Conservation (phyloP, 257 asterid genomes). For the Leptodermis oblonga region DNA sequence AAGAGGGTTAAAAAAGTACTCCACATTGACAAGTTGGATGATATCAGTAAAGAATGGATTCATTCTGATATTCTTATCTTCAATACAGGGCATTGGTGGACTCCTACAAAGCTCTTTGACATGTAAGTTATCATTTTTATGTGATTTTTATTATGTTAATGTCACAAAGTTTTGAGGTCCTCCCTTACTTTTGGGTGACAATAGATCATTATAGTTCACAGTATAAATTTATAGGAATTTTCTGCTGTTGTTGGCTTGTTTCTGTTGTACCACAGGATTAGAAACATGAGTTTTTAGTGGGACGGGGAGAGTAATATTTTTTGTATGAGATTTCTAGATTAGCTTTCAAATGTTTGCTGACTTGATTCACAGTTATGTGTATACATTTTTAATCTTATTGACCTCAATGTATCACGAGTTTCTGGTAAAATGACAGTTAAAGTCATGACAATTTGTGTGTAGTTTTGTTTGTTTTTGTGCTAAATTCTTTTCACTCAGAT, state of each 20-base stretch:
- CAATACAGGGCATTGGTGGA: constrained; percentile 98
- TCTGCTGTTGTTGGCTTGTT: neutral
- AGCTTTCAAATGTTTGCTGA: neutral
- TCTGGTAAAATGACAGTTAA: neutral
- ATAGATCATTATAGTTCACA: neutral
- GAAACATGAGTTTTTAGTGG: too few relatives aligned
- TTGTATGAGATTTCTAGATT: neutral
- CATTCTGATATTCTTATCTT: constrained; percentile 78
- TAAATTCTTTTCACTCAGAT: neutral
- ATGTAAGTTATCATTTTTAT: constrained; percentile 44
- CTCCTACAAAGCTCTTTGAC: constrained; percentile 65
- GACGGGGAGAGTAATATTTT: too few relatives aligned
- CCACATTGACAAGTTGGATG: constrained; percentile 72
- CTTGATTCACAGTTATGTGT: neutral
- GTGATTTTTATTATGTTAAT: neutral
- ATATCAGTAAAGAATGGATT: constrained; percentile 64
- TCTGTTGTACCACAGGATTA: neutral
- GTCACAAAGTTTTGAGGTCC: neutral
- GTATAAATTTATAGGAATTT: neutral
- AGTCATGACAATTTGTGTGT: neutral
- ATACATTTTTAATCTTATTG: neutral
- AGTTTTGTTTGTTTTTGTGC: neutral
- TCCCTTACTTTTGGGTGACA: neutral
- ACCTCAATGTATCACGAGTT: neutral
- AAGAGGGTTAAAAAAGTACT: constrained; percentile 70